Evolutionary conservation across 2,329 filamentous ascomycete genomes (phyloP), one percentile per base, ranked within the genome.

Genomic region (Aspergillus fumigatiaffinis): DNA sequence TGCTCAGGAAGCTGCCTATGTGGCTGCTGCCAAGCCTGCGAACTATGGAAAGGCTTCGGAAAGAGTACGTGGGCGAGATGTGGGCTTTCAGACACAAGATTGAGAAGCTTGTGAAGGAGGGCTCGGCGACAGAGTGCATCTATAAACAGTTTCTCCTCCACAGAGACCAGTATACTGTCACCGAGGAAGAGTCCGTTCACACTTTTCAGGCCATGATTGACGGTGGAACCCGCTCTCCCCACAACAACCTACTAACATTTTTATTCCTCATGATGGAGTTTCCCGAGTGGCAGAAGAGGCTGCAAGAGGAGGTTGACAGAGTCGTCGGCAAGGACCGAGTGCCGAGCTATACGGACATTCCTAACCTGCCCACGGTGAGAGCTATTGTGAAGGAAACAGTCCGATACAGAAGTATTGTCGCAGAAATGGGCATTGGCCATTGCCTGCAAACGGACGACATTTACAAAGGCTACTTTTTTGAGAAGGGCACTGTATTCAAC

Each of bases 251-350:
- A 4, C 44, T 50, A 20, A 54, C 52, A 9, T 26, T 54, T 46
- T 14, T 54, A 23, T 54, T 54, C 46, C 46, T 54, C n/a, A 54
- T 54, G 52, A 54, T 54, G 52, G 52, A 54, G 48, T 55, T 32
- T 28, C 54, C 54, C 3, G 49, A 55, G 49, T 55, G 54, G 54
- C 54, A 55, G 54, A 47, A 35, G 50, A 52, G 48, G 38, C 38
- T 55, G 4, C 49, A 52, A 25, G 35, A 52, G 8, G 54, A 55
- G 50, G 44, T 60, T 35, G 54, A 58, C 44, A 38, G 51, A 46
- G 47, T 57, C 29, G 50, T 55, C n/a, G 50, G 52, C 49, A 53
- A 44, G 55, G 56, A 42, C 53, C 41, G 29, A 55, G 53, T 58
- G 53, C 56, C 54, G 7, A 52, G 41, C 26, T 55, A 51, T 25